phyloP scores from a whole-genome alignment of 768 basidiomycete genomes.

The Leucosporidium yakuticum region DNA sequence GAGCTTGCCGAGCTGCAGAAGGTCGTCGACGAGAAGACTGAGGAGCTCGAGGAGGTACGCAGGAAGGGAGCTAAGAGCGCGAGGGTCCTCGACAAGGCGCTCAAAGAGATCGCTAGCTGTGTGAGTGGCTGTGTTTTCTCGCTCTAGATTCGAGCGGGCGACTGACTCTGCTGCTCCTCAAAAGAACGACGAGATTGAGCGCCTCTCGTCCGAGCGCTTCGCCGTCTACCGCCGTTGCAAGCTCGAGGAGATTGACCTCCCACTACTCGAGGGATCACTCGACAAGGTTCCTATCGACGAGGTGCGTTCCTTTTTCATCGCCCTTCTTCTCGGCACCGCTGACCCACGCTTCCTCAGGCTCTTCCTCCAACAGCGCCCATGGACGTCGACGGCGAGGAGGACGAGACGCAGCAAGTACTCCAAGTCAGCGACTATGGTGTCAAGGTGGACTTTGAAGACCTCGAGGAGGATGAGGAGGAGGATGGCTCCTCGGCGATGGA shows the following conservation, averaged over 20 bases:
- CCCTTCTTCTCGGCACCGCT: conserved; percentile 16
- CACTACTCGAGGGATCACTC: conserved; percentile 66
- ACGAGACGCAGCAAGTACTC: conserved; percentile 66
- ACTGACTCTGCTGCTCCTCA: background rate
- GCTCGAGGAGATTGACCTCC: conserved; percentile 82
- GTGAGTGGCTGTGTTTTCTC: conserved; percentile 48
- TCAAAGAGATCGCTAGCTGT: conserved; percentile 82
- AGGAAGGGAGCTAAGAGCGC: conserved; percentile 65
- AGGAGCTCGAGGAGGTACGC: conserved; percentile 56
- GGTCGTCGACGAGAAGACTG: conserved; percentile 28
- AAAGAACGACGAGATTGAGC: conserved; percentile 86
- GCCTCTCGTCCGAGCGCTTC: conserved; percentile 74
- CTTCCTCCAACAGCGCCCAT: conserved; percentile 67
- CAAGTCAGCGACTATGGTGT: conserved; percentile 76
- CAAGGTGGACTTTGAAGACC: conserved; percentile 71
- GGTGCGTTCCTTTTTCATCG: conserved; percentile 48
- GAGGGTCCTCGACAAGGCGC: conserved; percentile 71
- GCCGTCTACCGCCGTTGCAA: conserved; percentile 84
- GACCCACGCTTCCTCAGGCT: conserved; percentile 2
- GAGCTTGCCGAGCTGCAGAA: conserved; percentile 50
- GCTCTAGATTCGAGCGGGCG: background rate
- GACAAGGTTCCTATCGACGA: conserved; percentile 92
- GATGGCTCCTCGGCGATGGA: conserved; percentile 60
- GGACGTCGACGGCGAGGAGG: conserved; percentile 86
- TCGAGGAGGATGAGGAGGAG: conserved; percentile 70